Evolutionary conservation across 2,329 filamentous ascomycete genomes (phyloP).

Genomic region (Venturia oleaginea): DNA sequence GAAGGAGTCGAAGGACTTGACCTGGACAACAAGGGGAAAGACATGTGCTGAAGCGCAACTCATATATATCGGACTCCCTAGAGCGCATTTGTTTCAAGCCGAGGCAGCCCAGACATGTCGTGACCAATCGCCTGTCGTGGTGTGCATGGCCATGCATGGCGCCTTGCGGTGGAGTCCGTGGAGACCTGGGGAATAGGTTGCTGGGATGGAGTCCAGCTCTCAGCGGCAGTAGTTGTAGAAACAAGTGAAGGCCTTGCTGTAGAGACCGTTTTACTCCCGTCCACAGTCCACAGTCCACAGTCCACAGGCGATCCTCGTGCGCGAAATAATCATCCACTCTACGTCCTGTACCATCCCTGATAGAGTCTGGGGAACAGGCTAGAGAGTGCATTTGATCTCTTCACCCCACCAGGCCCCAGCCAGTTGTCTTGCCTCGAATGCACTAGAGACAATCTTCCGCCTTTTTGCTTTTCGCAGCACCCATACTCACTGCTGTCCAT

Average conservation of each 20-base stretch:
- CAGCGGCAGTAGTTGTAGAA: background rate
- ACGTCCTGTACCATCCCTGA: background rate
- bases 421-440: background rate
- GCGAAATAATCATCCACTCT: background rate
- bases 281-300: background rate
- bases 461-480: slow-evolving; percentile 1
- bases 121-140: background rate
- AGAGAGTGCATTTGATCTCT: background rate
- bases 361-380: slow-evolving; percentile 1
- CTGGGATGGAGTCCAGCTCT: background rate
- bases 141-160: background rate
- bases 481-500: background rate
- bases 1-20: too few species aligned
- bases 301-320: background rate
- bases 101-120: background rate
- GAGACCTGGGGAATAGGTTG: background rate
- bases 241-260: too few species aligned
- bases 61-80: background rate
- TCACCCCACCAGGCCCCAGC: slow-evolving; percentile 1
- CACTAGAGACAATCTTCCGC: background rate
- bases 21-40: background rate
- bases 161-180: background rate
- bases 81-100: background rate
- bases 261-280: too few species aligned
- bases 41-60: background rate